Percentiles rank a stretch among this genome's conserved stretches.
These are phyloP conservation scores for Solanum pennellii DNA, from an alignment of 257 asterid species.

Conservation along the genomic window DNA sequence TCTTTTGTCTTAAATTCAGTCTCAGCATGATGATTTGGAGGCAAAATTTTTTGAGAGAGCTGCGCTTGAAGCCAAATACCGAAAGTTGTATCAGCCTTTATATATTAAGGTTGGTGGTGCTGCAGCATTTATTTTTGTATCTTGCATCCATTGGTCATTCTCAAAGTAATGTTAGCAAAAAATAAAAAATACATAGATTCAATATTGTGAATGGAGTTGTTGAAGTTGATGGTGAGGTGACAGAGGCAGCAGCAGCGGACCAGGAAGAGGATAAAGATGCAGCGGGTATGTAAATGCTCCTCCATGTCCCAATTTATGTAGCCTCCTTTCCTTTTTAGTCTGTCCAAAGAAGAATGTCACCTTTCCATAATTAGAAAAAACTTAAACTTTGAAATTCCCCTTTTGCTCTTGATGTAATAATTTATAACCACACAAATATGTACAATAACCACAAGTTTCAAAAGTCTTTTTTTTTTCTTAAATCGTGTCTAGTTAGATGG, in stretches of 20 bases:
- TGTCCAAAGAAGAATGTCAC: neutral
- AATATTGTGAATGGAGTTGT: constrained; percentile 18
- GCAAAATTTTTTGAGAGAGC: constrained; percentile 51
- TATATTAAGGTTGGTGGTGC: constrained; percentile 32
- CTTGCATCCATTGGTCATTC: neutral
- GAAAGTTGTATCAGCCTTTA: constrained; percentile 49
- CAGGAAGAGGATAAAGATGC: neutral
- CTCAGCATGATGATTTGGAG: constrained; percentile 49
- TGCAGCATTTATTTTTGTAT: neutral
- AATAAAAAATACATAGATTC: neutral
- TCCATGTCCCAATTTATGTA: neutral
- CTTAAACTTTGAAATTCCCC: neutral
- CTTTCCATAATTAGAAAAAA: neutral
- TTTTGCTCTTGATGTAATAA: neutral
- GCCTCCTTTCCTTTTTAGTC: neutral
- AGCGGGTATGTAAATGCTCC: constrained; percentile 10
- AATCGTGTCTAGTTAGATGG: too few species aligned
- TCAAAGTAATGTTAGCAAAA: neutral
- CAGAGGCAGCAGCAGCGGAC: neutral
- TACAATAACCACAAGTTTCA: neutral
- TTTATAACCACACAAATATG: neutral
- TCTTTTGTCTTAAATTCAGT: constrained; percentile 13
- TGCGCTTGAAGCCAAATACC: constrained; percentile 62
- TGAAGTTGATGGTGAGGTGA: constrained; percentile 9
- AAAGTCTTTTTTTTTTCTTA: neutral